Evolutionary conservation across 768 basidiomycete species (phyloP), one percentile per base, ranked within the genome.

Genomic region (Chiua virens): DNA sequence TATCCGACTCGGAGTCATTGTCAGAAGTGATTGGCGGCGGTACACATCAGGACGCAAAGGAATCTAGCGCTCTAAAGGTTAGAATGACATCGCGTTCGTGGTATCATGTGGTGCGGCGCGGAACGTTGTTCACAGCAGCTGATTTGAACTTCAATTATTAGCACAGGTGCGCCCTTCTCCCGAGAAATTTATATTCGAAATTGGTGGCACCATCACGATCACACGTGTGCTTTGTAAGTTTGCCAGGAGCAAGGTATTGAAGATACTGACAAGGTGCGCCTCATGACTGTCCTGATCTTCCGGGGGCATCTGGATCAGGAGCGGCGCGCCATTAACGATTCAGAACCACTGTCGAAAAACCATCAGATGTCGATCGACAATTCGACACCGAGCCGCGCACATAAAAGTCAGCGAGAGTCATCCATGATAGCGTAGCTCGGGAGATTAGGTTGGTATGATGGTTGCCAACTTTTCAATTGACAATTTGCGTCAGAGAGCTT

Each of bases 1-100:
- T 74, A 89, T 32, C n/a, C n/a, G n/a, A n/a, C n/a, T n/a, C n/a
- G n/a, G n/a, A n/a, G n/a, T n/a, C 80, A 80, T 23, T 91, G 0
- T 80, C 75, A 2, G 71, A 28, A 28, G 27, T 28, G 27, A 74
- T 56, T 83, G 81, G 23, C 71, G 57, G 4, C 70, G 66, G 58
- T 79, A 79, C 36, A 87, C 82, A 66, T 91, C 91, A 2, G 87
- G 87, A 57, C 89, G 85, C 11, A 89, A 69, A 14, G 73, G 69
- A 55, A 89, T 87, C 85, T 87, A 47, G 38, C n/a, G 35, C 9
- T 8, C 27, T 9, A 41, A 47, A 9, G 43, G 15, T 55, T 36
- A 53, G 34, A 49, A 10, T 17, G 5, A 1, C 32, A 22, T 34
- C 8, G 9, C 11, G 20, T 42, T 32, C n/a, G 11, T 13, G 36